A percentile compares a stretch with the other conserved stretches of the same genome.
Evolutionary conservation across 2,329 filamentous ascomycete species (phyloP).

Genomic region (Sarocladium oryzae): DNA sequence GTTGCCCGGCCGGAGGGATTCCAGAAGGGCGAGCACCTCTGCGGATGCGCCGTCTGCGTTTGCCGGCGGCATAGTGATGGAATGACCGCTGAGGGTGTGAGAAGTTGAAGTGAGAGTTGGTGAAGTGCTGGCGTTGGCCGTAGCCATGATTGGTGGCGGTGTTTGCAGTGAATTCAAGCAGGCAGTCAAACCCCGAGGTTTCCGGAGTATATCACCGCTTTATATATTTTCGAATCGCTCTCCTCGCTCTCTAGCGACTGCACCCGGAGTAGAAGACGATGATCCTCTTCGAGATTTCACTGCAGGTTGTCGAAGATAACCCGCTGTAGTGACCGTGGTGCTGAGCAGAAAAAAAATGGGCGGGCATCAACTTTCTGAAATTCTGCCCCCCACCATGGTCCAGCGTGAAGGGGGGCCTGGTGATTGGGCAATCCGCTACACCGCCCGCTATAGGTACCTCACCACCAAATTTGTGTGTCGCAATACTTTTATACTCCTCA

Average conservation of each 20-base stretch:
- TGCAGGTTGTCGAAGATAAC: too few relatives aligned
- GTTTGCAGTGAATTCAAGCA: too few relatives aligned
- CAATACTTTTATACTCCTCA: background rate
- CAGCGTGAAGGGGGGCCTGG: background rate
- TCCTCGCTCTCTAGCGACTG: too few relatives aligned
- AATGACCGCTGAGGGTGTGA: constrained; percentile 51
- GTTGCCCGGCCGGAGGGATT: constrained; percentile 49
- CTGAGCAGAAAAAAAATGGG: background rate
- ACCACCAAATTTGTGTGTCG: background rate
- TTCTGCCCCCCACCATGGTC: constrained; percentile 2
- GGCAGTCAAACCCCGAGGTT: too few relatives aligned
- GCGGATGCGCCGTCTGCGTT: constrained; percentile 23
- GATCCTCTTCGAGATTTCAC: background rate
- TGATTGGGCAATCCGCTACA: constrained; percentile 3
- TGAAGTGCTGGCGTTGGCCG: constrained; percentile 30
- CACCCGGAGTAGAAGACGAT: background rate
- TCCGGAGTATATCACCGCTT: too few relatives aligned
- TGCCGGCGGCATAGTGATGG: constrained; percentile 32
- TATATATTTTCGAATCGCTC: too few relatives aligned
- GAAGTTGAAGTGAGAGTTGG: constrained; percentile 60
- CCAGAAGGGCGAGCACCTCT: constrained; percentile 41
- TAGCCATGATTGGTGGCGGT: constrained; percentile 24
- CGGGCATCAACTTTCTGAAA: background rate
- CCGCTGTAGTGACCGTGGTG: too few relatives aligned
- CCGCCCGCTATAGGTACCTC: background rate